phyloP scores from a whole-genome alignment of 805 yeast species.

The Millerago galiae region DNA sequence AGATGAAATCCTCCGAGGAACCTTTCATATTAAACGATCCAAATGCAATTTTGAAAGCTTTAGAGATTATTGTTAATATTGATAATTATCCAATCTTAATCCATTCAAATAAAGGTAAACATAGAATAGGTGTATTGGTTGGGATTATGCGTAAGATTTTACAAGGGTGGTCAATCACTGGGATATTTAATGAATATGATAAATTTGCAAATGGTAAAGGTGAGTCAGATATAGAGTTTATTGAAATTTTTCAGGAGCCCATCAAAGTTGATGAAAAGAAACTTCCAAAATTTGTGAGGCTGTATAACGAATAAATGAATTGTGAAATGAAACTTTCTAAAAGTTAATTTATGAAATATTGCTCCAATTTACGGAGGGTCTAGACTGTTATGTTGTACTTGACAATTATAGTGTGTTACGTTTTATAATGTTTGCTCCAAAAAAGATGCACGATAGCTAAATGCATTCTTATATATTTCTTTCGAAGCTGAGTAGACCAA shows the following conservation, averaged over 20 bases:
- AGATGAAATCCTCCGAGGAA: slow-evolving; percentile 69
- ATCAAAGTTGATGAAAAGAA: slow-evolving; percentile 39
- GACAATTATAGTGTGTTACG: too few species aligned
- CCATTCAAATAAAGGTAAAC: slow-evolving; percentile 95
- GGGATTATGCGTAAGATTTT: slow-evolving; percentile 80
- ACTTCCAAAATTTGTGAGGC: slow-evolving; percentile 59
- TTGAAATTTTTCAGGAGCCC: slow-evolving; percentile 72
- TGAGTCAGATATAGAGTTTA: slow-evolving; percentile 84
- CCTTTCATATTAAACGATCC: slow-evolving; percentile 59
- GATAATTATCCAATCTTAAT: slow-evolving; percentile 82
- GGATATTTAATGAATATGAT: slow-evolving; percentile 89
- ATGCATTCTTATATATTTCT: too few species aligned
- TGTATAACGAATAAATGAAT: not conserved
- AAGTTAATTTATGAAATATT: too few species aligned
- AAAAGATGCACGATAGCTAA: too few species aligned
- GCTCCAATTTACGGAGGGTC: too few species aligned
- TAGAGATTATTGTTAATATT: slow-evolving; percentile 49
- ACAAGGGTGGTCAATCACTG: slow-evolving; percentile 92
- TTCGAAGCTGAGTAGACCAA: too few species aligned
- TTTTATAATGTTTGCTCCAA: too few species aligned
- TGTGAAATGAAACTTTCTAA: not conserved
- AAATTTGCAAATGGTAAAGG: slow-evolving; percentile 92
- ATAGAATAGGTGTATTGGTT: slow-evolving; percentile 88
- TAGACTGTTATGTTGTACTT: too few species aligned
- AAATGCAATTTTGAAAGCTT: slow-evolving; percentile 47